Base-by-base conservation (phyloP, 1,139 yeast species). In the Hyphopichia buzzinii region DNA sequence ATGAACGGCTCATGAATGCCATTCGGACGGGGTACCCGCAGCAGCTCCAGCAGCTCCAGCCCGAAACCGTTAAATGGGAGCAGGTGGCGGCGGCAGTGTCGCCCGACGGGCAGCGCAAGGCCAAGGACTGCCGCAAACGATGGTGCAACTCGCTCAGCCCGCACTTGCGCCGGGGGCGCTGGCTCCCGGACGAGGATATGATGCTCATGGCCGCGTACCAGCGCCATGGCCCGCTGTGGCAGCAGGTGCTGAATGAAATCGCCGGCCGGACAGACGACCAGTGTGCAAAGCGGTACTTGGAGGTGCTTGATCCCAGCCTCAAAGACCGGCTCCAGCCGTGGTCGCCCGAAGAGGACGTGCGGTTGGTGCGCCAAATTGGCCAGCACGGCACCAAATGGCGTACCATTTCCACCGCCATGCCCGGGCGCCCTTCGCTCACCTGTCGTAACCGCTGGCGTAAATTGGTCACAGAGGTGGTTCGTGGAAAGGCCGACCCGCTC, bases 371-470 rank as follows among this genome's bases (percentile, higher is more conserved):
- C 31, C 74, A 80, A 48, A 90, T 88, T 17, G 78, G 81, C 48
- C 57, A 60, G 22, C 76, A 81, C 53, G 97, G 97, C n/a, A 86
- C 96, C 0, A 84, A 85, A 56, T 90, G 97, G 97, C 74, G 95
- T 48, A 79, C 84, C 1, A 84, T 90, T 3, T 79, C 95, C 2
- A 56, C 64, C 33, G 81, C 77, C 34, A 78, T 90, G 70, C 74
- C 76, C 30, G 85, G 92, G 33, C 67, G 97, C 38, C 95, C 97
- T 2, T 84, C 95, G 40, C 70, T 90, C 39, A 88, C 96, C 0
- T 89, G 97, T 54, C 69, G 97, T 43, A 90, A 90, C 59, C 71
- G 96, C 41, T 90, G 96, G 96, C 73, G 97, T 47, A 87, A 86
- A 52, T 75, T 90, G 31, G 83, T 85, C 32, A 81, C 94, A 0